Evolutionary conservation across 176 grass and related monocot genomes (phyloP), one percentile per base, ranked within the genome.

Genomic region (Carex myosuroides): DNA sequence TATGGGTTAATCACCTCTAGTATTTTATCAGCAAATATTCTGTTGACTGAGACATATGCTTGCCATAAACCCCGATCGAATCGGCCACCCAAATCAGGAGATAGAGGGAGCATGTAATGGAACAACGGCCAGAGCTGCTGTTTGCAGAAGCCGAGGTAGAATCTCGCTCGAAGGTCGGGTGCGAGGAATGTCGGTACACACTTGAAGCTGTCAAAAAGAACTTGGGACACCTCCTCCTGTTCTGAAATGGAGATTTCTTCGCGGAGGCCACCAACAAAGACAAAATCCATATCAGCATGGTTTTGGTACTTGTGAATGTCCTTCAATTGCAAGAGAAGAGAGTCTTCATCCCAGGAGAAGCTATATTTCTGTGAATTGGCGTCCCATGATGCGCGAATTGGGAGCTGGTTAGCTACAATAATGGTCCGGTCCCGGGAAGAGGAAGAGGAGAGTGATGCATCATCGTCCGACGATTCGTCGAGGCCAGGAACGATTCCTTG

Each of bases 121-220:
- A 97, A 97, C 85, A 97, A 87, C 74, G 95, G 95, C 95, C 95
- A 98, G 58, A 98, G 91, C 87, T 98, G 95, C 86, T 98, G 92
- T 85, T 98, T 98, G 85, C 95, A 98, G 88, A 98, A 98, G 16
- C 95, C 95, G 37, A 91, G 92, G 83, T 98, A 98, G 89, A 98
- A 98, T 37, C 85, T 82, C 24, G 90, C 87, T 5, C 41, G 85
- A 62, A 98, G 89, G 35, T 97, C 94, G 4, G 66, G 35, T 0
- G 94, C 89, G 1, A 97, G 92, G 90, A 97, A 97, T 4, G 92
- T 90, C 46, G 94, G 95, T 42, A 97, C 87, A 82, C 95, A 97
- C 6, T 85, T 57, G 89, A 94, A 98, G 20, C 86, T 62, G 57
- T 98, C 95, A 7, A 89, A 64, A 32, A 98, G 90, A 13, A 81